These are phyloP conservation scores for Syncephalastrum contaminatum DNA, from an alignment of 371 early-diverging fungal species.

Conservation along the genomic window DNA sequence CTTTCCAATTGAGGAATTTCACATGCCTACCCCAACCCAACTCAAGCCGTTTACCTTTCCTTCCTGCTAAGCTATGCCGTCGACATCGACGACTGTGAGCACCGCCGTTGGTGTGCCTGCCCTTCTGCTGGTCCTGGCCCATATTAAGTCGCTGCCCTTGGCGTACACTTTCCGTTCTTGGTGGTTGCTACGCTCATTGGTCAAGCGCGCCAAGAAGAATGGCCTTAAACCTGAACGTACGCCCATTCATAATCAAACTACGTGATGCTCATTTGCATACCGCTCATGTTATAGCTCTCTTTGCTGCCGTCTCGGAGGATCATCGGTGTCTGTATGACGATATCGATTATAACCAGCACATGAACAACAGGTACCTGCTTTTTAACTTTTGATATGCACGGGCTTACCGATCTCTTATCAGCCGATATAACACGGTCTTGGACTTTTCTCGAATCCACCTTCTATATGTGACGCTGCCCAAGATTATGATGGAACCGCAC, in stretches of 20 bases:
- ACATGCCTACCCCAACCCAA: too few relatives aligned
- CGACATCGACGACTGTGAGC: constrained; percentile 5
- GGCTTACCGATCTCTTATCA: constrained; percentile 13
- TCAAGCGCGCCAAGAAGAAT: constrained; percentile 28
- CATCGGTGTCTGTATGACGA: constrained; percentile 43
- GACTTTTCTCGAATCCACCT: constrained; percentile 54
- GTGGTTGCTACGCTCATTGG: constrained; percentile 25
- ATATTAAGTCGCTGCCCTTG: constrained; percentile 36
- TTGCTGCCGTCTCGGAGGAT: constrained; percentile 26
- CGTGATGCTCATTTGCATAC: neutral
- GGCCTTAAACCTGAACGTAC: constrained; percentile 32
- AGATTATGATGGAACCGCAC: constrained; percentile 38
- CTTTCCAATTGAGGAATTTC: too few relatives aligned
- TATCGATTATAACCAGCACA: constrained; percentile 49
- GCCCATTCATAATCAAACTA: neutral
- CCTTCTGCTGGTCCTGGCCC: constrained; percentile 18
- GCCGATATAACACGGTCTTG: constrained; percentile 57
- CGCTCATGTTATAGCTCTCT: constrained; percentile 28
- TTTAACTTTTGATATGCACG: too few relatives aligned
- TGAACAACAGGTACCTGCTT: constrained; percentile 39
- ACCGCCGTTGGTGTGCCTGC: constrained; percentile 14
- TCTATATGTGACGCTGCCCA: constrained; percentile 41
- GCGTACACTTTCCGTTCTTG: constrained; percentile 41
- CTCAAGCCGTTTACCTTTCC: constrained; percentile 1
- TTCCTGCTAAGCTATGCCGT: constrained; percentile 7